These are phyloP conservation scores for Cladosporium sp. DNA, from an alignment of 2,329 filamentous ascomycete genomes.

Conservation along the genomic window DNA sequence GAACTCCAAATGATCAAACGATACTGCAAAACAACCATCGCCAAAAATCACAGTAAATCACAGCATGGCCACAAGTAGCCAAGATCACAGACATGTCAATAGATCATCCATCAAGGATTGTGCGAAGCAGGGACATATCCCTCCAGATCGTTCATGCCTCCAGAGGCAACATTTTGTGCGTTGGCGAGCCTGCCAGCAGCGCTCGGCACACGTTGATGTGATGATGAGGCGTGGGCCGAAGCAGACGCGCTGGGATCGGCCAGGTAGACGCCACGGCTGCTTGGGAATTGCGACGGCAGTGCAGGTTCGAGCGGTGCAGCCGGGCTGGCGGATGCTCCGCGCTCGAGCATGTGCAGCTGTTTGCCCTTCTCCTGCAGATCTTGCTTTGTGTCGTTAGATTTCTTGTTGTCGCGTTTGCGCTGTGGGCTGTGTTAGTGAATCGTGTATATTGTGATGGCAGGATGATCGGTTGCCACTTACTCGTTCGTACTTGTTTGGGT, in stretches of 20 bases:
- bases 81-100: neutral
- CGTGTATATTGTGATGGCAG: neutral
- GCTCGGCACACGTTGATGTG: neutral
- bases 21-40: no score
- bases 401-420: slow-evolving; percentile 14
- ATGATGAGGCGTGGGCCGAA: neutral
- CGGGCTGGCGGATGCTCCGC: neutral
- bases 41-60: neutral
- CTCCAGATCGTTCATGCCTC: neutral
- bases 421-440: neutral
- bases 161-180: neutral
- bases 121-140: neutral
- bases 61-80: neutral
- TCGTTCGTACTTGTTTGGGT: slow-evolving; percentile 16
- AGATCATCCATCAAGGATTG: neutral
- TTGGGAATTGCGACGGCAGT: neutral
- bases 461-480: neutral
- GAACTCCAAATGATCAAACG: no score
- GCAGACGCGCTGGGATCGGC: neutral
- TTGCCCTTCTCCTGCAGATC: slow-evolving; percentile 13
- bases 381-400: slow-evolving; percentile 13
- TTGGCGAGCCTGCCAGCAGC: neutral
- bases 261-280: neutral
- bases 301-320: neutral
- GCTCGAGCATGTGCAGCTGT: slow-evolving; percentile 8